Conservation (phyloP, 768 basidiomycete species). For the Trametes cinnabarina region DNA sequence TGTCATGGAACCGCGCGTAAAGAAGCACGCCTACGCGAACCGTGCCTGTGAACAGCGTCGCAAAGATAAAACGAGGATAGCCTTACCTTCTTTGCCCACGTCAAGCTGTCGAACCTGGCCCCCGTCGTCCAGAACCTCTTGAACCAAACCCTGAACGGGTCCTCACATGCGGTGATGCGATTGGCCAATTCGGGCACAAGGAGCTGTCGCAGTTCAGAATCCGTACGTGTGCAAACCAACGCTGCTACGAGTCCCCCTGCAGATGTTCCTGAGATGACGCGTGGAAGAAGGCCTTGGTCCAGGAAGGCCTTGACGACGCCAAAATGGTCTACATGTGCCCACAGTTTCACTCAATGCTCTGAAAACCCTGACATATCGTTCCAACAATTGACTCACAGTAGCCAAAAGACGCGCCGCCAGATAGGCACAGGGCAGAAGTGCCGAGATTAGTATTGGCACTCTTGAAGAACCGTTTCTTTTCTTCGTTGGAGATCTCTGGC, state of each 20-base stretch:
- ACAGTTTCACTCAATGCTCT: neutral
- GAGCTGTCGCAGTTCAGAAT: constrained; percentile 77
- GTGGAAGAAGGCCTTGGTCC: constrained; percentile 80
- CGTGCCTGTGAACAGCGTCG: too few relatives aligned
- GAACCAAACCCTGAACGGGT: constrained; percentile 67
- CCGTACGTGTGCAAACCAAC: constrained; percentile 82
- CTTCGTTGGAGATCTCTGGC: constrained; percentile 71
- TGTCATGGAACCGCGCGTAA: constrained; percentile 90
- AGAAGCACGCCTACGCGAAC: constrained; percentile 72
- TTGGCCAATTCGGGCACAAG: constrained; percentile 83
- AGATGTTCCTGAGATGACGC: constrained; percentile 92
- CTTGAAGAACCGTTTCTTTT: constrained; percentile 92
- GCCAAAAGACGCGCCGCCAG: constrained; percentile 94
- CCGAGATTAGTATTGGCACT: constrained; percentile 87
- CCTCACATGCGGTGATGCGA: constrained; percentile 79
- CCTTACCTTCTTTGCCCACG: constrained; percentile 86
- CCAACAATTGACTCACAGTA: constrained; percentile 61
- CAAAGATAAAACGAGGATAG: neutral
- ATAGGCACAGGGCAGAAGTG: constrained; percentile 87
- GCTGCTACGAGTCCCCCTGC: constrained; percentile 82
- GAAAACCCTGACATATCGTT: neutral
- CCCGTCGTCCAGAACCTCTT: constrained; percentile 80
- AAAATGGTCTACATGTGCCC: constrained; percentile 60
- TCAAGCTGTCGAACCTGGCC: constrained; percentile 88
- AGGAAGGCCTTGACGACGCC: constrained; percentile 92